Evolutionary conservation across 306 rosid species (phyloP).

Genomic region (Prunus mume): DNA sequence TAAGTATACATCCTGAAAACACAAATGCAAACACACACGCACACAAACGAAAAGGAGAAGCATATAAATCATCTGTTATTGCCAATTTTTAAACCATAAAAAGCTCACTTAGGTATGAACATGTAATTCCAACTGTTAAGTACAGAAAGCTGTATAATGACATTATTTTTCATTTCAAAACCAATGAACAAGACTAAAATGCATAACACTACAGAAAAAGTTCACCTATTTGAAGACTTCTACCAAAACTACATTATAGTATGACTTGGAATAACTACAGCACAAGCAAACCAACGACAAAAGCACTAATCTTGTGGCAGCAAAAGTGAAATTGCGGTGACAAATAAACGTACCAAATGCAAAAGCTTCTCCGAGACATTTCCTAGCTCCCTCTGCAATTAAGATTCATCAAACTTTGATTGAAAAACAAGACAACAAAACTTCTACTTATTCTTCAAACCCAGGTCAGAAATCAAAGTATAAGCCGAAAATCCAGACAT

Average conservation of each 20-base stretch:
- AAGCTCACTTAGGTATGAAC: background rate
- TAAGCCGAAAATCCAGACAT: background rate
- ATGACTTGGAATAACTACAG: background rate
- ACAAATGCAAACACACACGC: background rate
- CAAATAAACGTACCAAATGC: constrained; percentile 46
- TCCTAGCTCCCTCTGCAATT: constrained; percentile 72
- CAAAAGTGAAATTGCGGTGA: background rate
- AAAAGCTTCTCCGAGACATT: constrained; percentile 49
- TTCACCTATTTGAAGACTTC: background rate
- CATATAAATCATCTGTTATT: background rate
- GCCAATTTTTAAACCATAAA: background rate
- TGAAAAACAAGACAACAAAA: background rate
- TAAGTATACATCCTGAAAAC: background rate
- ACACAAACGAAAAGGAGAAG: background rate
- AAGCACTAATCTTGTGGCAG: background rate
- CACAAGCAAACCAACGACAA: no score
- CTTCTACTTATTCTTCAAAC: background rate
- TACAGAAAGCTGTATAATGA: background rate
- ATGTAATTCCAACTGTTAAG: background rate
- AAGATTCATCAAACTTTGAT: constrained; percentile 27
- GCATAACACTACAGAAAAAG: background rate
- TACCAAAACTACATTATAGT: background rate
- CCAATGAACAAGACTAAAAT: background rate
- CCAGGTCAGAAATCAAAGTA: background rate
- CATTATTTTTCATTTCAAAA: no score